A percentile compares a stretch with the other conserved stretches of the same genome.
Conservation (phyloP, 2,329 filamentous ascomycete genomes). For the Apiospora marii region DNA sequence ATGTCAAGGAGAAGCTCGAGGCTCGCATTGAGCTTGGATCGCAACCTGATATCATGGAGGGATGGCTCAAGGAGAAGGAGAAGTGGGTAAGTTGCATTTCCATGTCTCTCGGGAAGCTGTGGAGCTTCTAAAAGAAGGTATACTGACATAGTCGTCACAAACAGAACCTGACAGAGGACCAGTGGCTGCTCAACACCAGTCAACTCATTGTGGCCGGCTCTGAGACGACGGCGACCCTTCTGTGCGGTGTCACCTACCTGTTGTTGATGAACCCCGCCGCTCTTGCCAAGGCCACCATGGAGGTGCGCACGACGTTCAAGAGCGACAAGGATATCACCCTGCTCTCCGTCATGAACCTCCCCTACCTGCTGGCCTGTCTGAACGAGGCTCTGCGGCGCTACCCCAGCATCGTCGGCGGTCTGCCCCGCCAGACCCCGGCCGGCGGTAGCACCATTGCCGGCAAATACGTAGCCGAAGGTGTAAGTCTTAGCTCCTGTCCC, state of each 20-base stretch:
- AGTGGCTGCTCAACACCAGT: conserved; percentile 6
- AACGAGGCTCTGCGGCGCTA: conserved; percentile 52
- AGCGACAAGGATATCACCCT: conserved; percentile 48
- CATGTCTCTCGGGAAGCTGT: conserved; percentile 29
- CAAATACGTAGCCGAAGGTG: conserved; percentile 28
- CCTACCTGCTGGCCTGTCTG: conserved; percentile 50
- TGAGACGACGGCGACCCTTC: conserved; percentile 55
- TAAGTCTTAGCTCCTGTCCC: no score
- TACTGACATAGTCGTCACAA: no score
- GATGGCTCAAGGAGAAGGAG: conserved; percentile 50
- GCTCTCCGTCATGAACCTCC: conserved; percentile 39
- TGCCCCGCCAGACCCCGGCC: conserved; percentile 32
- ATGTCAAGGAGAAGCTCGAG: conserved; percentile 14
- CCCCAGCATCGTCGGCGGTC: conserved; percentile 38
- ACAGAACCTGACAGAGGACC: conserved; percentile 5
- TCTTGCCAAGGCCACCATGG: conserved; percentile 43
- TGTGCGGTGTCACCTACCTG: conserved; percentile 50
- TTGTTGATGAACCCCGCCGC: conserved; percentile 43
- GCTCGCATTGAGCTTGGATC: neutral
- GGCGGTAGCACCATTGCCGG: conserved; percentile 33
- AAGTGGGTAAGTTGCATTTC: conserved; percentile 47
- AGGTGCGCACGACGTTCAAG: conserved; percentile 48
- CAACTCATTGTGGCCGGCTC: conserved; percentile 44
- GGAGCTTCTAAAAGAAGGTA: no score
- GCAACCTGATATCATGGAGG: conserved; percentile 11